Evolutionary conservation across 768 basidiomycete genomes (phyloP).

Genomic region (Nevesoporus exiguus): DNA sequence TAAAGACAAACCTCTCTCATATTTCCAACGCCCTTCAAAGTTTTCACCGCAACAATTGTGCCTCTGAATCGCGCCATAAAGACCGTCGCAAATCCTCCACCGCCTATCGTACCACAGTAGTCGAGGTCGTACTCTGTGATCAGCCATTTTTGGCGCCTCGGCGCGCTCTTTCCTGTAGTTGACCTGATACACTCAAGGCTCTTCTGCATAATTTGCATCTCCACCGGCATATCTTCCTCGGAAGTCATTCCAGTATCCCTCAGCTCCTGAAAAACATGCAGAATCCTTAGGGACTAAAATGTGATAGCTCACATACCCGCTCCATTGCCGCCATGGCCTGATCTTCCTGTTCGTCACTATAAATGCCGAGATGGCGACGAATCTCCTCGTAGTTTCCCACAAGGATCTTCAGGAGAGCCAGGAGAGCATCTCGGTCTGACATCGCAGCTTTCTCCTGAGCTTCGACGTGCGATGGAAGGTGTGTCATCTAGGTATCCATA

Average conservation of each 20-base stretch:
- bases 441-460: background rate
- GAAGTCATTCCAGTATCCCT: background rate
- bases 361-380: background rate
- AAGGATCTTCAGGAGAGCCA: background rate
- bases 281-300: background rate
- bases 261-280: background rate
- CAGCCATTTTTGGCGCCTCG: slow-evolving; percentile 17
- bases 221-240: background rate
- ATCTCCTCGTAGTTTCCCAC: slow-evolving; percentile 1
- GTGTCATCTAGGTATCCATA: background rate
- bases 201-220: background rate
- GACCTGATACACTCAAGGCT: slow-evolving; percentile 1
- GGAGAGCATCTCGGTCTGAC: background rate
- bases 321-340: slow-evolving; percentile 7
- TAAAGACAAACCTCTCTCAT: background rate
- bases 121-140: slow-evolving; percentile 30
- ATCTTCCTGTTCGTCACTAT: background rate
- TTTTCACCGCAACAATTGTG: slow-evolving; percentile 4
- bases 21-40: background rate
- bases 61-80: background rate
- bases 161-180: slow-evolving; percentile 1
- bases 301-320: background rate
- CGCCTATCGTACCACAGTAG: slow-evolving; percentile 20
- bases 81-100: slow-evolving; percentile 24
- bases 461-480: background rate